Conservation (phyloP, 2,329 filamentous ascomycete species). For the Monosporascus sp. region DNA sequence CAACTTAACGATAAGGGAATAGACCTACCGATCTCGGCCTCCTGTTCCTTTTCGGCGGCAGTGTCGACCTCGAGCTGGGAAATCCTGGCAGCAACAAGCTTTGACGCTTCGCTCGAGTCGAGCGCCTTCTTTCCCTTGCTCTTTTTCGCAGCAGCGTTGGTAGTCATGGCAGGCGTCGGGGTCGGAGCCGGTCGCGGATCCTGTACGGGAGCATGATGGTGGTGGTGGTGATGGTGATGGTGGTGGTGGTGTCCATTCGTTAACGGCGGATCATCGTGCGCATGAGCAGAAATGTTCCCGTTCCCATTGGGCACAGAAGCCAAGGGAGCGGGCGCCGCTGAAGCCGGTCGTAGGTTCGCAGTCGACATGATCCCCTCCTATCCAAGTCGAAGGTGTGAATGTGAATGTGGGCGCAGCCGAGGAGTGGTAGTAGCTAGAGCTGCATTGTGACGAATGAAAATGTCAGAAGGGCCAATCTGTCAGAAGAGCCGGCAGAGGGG, state of each 20-base stretch:
- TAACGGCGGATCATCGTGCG: conserved; percentile 27
- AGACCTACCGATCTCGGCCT: conserved; percentile 83
- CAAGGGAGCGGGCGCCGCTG: conserved; percentile 26
- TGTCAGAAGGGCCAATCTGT: too few species aligned
- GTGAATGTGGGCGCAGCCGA: neutral
- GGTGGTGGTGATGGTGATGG: conserved; percentile 28
- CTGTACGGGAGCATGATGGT: conserved; percentile 33
- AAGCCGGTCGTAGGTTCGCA: conserved; percentile 27
- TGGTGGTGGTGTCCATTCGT: conserved; percentile 27
- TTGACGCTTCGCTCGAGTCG: conserved; percentile 84
- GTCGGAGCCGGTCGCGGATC: conserved; percentile 38
- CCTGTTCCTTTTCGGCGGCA: conserved; percentile 89
- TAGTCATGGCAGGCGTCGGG: conserved; percentile 40
- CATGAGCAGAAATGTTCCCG: conserved; percentile 25
- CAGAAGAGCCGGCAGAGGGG: too few species aligned
- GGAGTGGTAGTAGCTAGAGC: neutral
- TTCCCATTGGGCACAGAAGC: conserved; percentile 26
- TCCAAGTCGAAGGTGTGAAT: neutral
- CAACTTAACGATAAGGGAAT: conserved; percentile 4
- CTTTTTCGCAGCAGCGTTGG: conserved; percentile 61
- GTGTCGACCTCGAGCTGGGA: conserved; percentile 92
- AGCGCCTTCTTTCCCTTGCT: conserved; percentile 77
- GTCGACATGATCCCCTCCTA: conserved; percentile 28
- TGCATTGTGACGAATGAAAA: neutral
- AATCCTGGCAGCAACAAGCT: conserved; percentile 87